Evolutionary conservation across 2,329 filamentous ascomycete species (phyloP).

Genomic region (Diaporthe sp.): DNA sequence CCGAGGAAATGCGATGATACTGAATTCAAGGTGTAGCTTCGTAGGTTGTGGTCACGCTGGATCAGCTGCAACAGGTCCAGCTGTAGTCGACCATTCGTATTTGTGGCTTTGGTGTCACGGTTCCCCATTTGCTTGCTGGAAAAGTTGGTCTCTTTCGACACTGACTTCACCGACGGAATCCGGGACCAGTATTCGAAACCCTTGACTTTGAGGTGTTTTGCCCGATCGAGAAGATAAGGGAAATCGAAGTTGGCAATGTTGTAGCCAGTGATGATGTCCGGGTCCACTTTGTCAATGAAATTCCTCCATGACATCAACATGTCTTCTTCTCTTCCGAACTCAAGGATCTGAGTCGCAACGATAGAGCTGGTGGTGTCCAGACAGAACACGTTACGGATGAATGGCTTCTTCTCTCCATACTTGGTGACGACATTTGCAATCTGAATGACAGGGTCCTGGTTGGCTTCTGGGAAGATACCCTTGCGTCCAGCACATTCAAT

Average conservation of each 20-base stretch:
- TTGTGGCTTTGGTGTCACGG: constrained; percentile 93
- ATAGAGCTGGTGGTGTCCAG: constrained; percentile 93
- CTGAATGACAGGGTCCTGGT: constrained; percentile 94
- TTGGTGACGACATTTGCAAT: constrained; percentile 96
- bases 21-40: constrained; percentile 97
- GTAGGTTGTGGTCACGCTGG: constrained; percentile 92
- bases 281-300: constrained; percentile 90
- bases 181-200: constrained; percentile 92
- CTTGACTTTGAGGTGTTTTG: constrained; percentile 83
- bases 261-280: constrained; percentile 98
- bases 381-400: constrained; percentile 96
- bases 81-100: constrained; percentile 93
- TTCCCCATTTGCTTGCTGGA: constrained; percentile 99
- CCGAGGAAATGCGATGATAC: constrained; percentile 95
- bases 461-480: constrained; percentile 94
- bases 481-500: constrained; percentile 99
- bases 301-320: constrained; percentile 96
- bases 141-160: constrained; percentile 85
- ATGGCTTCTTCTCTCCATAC: constrained; percentile 96
- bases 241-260: constrained; percentile 99
- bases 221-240: constrained; percentile 91
- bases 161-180: constrained; percentile 78
- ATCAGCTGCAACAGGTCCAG: constrained; percentile 95
- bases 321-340: constrained; percentile 84
- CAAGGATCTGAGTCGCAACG: constrained; percentile 92